These are phyloP conservation scores for Eimeria brunetti DNA, from an alignment of 169 alveolate species.

Conservation along the genomic window DNA sequence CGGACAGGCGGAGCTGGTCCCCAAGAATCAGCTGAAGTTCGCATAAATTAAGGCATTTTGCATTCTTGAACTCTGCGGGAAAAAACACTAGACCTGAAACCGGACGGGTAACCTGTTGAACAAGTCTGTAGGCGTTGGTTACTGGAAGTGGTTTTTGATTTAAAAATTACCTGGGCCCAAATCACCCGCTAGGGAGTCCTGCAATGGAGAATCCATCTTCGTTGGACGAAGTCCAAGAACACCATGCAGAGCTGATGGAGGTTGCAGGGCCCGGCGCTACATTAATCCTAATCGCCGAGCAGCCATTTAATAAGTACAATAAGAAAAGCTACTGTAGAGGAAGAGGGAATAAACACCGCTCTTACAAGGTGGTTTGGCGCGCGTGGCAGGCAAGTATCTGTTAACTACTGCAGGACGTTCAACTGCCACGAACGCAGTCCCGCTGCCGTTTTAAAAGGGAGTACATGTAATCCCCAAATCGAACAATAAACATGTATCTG, in stretches of 20 bases:
- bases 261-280: neutral
- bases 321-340: neutral
- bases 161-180: slow-evolving; percentile 36
- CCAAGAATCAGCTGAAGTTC: slow-evolving; percentile 58
- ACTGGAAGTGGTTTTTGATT: neutral
- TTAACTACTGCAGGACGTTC: neutral
- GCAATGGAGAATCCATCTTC: slow-evolving; percentile 26
- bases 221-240: neutral
- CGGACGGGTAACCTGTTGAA: neutral
- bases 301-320: neutral
- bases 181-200: slow-evolving; percentile 34
- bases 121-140: neutral
- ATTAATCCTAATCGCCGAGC: neutral
- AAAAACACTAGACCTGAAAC: neutral
- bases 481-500: neutral
- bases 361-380: neutral
- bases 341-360: neutral
- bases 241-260: neutral
- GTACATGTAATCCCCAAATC: neutral
- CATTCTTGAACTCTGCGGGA: slow-evolving; percentile 28
- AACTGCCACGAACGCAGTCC: neutral
- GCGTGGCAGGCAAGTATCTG: neutral
- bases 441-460: neutral
- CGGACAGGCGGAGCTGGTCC: slow-evolving; percentile 48
- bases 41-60: slow-evolving; percentile 31